Conservation (phyloP, 2,329 filamentous ascomycete genomes). For the Huntiella decipiens region DNA sequence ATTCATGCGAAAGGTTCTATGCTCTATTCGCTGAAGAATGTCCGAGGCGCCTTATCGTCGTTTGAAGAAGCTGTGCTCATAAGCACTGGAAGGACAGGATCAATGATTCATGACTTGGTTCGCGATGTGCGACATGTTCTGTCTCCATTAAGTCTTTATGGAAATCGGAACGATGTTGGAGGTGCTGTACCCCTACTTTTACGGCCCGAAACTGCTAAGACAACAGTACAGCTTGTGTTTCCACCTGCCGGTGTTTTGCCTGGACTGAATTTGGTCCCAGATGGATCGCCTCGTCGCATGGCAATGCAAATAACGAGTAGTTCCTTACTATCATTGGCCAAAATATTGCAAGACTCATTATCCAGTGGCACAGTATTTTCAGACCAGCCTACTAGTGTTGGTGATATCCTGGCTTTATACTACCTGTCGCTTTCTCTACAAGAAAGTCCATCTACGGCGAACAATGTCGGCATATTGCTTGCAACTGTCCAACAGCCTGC, state of each 20-base stretch:
- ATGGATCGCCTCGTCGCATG: slow-evolving; percentile 54
- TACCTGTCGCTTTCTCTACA: slow-evolving; percentile 89
- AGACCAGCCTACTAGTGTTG: slow-evolving; percentile 50
- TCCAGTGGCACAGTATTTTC: slow-evolving; percentile 45
- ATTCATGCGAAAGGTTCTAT: slow-evolving; percentile 98
- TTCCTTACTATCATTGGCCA: slow-evolving; percentile 79
- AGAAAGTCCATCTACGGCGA: slow-evolving; percentile 90
- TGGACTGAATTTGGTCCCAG: slow-evolving; percentile 53
- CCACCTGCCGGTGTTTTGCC: slow-evolving; percentile 55
- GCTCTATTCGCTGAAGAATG: slow-evolving; percentile 76
- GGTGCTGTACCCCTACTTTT: slow-evolving; percentile 46
- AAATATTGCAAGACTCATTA: slow-evolving; percentile 95
- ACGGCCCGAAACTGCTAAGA: slow-evolving; percentile 63
- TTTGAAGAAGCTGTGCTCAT: slow-evolving; percentile 94
- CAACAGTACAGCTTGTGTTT: slow-evolving; percentile 72
- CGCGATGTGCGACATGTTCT: slow-evolving; percentile 56
- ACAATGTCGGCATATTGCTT: slow-evolving; percentile 94
- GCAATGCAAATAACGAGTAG: slow-evolving; percentile 91
- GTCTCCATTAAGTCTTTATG: slow-evolving; percentile 19
- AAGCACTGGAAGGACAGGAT: slow-evolving; percentile 51
- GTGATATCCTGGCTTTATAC: slow-evolving; percentile 85
- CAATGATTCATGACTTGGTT: slow-evolving; percentile 62
- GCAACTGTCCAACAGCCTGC: slow-evolving; percentile 65
- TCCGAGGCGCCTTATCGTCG: slow-evolving; percentile 59
- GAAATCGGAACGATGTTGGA: background rate